These are phyloP conservation scores for Coccomyxa subellipsoidea DNA, from an alignment of 163 green algal genomes.

Conservation along the genomic window DNA sequence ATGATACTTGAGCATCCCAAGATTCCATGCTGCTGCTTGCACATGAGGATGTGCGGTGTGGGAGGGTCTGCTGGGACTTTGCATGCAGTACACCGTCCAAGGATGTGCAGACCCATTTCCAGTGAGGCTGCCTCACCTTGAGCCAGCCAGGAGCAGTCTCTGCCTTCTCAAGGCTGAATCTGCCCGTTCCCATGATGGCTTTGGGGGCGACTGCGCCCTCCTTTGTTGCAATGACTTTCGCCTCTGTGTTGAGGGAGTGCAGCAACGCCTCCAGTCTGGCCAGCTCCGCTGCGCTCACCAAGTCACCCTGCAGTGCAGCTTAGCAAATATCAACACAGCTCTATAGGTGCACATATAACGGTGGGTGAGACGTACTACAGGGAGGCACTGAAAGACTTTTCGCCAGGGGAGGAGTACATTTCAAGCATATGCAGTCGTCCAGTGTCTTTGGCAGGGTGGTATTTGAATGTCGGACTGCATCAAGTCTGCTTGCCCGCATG, in stretches of 20 bases:
- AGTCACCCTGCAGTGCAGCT: slow-evolving; percentile 2
- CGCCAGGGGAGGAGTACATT: too few relatives aligned
- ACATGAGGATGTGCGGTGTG: too few relatives aligned
- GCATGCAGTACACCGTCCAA: too few relatives aligned
- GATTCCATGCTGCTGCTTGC: too few relatives aligned
- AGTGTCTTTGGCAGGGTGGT: too few relatives aligned
- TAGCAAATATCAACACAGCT: neutral
- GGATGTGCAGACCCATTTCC: too few relatives aligned
- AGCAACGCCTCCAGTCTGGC: slow-evolving; percentile 2
- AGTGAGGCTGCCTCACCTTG: slow-evolving; percentile 34
- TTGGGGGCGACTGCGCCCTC: neutral
- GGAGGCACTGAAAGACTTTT: too few relatives aligned
- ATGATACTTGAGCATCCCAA: too few relatives aligned
- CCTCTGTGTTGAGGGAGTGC: slow-evolving; percentile 20
- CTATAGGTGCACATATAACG: neutral
- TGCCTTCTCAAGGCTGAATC: slow-evolving; percentile 66
- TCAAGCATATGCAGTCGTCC: too few relatives aligned
- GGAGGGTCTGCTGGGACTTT: too few relatives aligned
- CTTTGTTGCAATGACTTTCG: slow-evolving; percentile 6
- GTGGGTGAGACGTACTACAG: neutral
- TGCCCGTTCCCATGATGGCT: slow-evolving; percentile 4
- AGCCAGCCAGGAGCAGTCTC: slow-evolving; percentile 64
- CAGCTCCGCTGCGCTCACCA: neutral
- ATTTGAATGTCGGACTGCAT: too few relatives aligned
- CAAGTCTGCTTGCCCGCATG: too few relatives aligned